phyloP scores from a whole-genome alignment of 441 rosid genomes.

The Melastoma candidum region DNA sequence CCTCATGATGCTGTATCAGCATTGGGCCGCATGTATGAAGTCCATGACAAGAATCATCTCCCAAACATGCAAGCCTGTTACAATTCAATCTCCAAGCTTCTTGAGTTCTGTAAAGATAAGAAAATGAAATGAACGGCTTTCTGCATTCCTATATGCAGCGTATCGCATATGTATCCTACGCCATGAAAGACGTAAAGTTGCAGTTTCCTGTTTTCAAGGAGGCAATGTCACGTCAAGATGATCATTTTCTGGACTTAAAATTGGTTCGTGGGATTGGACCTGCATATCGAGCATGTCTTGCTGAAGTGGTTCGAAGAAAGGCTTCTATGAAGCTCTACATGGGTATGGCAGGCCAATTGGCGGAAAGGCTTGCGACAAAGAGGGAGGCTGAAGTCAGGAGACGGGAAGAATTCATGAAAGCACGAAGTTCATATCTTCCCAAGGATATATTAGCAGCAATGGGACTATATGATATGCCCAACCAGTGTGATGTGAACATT shows the following conservation, averaged over 20 bases:
- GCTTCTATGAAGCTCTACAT: constrained; percentile 92
- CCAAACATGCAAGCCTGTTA: constrained; percentile 76
- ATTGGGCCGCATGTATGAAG: constrained; percentile 97
- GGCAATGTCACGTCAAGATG: constrained; percentile 81
- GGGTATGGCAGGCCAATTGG: constrained; percentile 98
- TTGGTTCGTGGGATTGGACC: constrained; percentile 78
- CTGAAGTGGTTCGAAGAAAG: constrained; percentile 90
- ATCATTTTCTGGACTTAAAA: constrained; percentile 64
- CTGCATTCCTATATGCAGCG: constrained; percentile 85
- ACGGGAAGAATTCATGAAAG: constrained; percentile 78
- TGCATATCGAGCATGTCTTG: constrained; percentile 96
- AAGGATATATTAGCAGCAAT: constrained; percentile 71
- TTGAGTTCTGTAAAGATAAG: constrained; percentile 57
- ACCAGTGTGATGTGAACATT: constrained; percentile 86
- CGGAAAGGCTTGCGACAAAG: constrained; percentile 87
- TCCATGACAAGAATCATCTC: constrained; percentile 84
- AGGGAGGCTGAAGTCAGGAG: constrained; percentile 84
- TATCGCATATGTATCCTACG: constrained; percentile 50
- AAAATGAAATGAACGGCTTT: constrained; percentile 84
- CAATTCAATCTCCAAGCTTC: constrained; percentile 48
- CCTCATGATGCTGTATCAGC: constrained; percentile 99
- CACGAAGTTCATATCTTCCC: constrained; percentile 57
- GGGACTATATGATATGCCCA: constrained; percentile 86
- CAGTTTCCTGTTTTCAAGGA: constrained; percentile 97
- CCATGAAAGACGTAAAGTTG: constrained; percentile 77